Evolutionary conservation across 1,284 basidiomycete genomes (phyloP).

Genomic region (Pseudozyma pruni): DNA sequence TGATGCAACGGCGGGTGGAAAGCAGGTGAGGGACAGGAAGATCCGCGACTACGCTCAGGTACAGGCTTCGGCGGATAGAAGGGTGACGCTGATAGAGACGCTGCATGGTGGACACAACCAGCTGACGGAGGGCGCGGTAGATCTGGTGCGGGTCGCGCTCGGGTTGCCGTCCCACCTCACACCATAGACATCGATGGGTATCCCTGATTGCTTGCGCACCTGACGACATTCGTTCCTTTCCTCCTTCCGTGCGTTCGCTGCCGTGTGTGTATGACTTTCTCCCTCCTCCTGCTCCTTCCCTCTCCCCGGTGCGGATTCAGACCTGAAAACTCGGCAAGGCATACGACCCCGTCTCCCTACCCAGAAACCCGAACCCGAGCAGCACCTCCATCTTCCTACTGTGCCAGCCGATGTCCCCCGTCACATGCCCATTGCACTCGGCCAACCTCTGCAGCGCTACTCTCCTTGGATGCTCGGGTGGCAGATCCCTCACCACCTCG

Average conservation of each 20-base stretch:
- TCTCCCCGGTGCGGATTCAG: conserved; percentile 11
- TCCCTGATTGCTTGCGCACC: too few species aligned
- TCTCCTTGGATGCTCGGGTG: conserved; percentile 75
- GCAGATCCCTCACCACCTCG: conserved; percentile 73
- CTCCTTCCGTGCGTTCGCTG: too few species aligned
- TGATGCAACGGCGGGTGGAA: neutral
- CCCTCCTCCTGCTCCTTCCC: neutral
- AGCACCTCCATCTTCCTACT: conserved; percentile 96
- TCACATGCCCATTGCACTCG: conserved; percentile 85
- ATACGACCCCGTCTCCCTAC: conserved; percentile 89
- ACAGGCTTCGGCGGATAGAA: conserved; percentile 13
- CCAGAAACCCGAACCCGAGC: conserved; percentile 87
- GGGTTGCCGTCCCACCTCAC: conserved; percentile 21
- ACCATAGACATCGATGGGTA: neutral
- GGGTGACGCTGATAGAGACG: conserved; percentile 47
- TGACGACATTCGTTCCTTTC: too few species aligned
- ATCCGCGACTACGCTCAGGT: conserved; percentile 25
- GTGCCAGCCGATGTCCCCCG: conserved; percentile 92
- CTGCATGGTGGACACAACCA: conserved; percentile 53
- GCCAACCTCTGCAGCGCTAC: conserved; percentile 78
- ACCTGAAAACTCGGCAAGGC: conserved; percentile 68
- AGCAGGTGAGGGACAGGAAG: conserved; percentile 1
- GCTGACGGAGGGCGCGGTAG: conserved; percentile 43
- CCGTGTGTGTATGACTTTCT: too few species aligned
- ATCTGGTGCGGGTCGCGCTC: conserved; percentile 31